phyloP scores from a whole-genome alignment of 306 rosid genomes.

The Lathyrus tuberosus region DNA sequence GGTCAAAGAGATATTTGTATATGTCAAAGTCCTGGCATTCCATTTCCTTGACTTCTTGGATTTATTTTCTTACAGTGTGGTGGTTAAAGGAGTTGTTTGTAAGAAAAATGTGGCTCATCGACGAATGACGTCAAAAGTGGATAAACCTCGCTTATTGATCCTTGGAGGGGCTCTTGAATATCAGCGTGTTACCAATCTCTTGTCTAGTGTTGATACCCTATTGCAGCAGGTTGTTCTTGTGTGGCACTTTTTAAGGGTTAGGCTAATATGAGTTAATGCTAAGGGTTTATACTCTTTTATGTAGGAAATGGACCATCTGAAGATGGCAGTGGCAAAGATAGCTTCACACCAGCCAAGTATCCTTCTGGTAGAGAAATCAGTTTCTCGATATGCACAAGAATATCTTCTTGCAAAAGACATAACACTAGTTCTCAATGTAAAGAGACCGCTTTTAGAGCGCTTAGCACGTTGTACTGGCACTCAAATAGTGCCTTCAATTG shows the following conservation, averaged over 20 bases:
- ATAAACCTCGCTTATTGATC: slow-evolving; percentile 78
- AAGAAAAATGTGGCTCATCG: slow-evolving; percentile 97
- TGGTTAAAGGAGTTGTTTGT: slow-evolving; percentile 92
- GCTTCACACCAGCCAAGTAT: slow-evolving; percentile 80
- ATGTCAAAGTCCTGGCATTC: slow-evolving; percentile 24
- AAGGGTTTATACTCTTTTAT: slow-evolving; percentile 36
- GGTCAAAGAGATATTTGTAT: slow-evolving; percentile 32
- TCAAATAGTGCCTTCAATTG: slow-evolving; percentile 79
- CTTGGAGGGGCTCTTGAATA: slow-evolving; percentile 99
- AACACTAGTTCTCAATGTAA: slow-evolving; percentile 87
- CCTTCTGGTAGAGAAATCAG: slow-evolving; percentile 95
- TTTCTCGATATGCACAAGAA: slow-evolving; percentile 93
- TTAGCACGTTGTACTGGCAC: slow-evolving; percentile 94
- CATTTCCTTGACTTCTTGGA: slow-evolving; percentile 39
- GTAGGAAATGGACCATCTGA: slow-evolving; percentile 97
- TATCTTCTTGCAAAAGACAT: slow-evolving; percentile 88
- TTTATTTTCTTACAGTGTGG: slow-evolving; percentile 58
- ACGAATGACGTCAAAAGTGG: slow-evolving; percentile 78
- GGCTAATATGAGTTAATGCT: slow-evolving; percentile 30
- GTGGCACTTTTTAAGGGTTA: slow-evolving; percentile 37
- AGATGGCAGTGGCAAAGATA: slow-evolving; percentile 98
- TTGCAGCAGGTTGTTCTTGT: slow-evolving; percentile 87
- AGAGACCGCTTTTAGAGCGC: slow-evolving; percentile 88
- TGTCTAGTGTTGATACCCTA: slow-evolving; percentile 94
- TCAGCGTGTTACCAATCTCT: slow-evolving; percentile 81